These are phyloP conservation scores for Aspergillus piperis DNA, from an alignment of 2,329 filamentous ascomycete genomes.

Conservation along the genomic window DNA sequence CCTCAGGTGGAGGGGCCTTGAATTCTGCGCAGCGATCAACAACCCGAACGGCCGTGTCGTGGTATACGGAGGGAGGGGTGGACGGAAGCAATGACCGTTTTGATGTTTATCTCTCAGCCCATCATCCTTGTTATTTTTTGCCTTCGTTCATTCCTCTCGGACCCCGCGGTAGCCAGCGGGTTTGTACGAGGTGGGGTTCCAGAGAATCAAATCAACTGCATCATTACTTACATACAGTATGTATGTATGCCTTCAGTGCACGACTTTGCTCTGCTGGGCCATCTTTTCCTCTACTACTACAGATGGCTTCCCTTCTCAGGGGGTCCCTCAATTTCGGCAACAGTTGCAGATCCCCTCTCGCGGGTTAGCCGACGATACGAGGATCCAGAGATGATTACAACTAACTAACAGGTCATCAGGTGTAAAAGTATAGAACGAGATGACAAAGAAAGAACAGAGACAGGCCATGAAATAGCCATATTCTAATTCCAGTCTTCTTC, in stretches of 20 bases:
- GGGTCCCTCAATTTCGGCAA: not conserved
- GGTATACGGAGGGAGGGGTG: not conserved
- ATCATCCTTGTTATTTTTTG: not conserved
- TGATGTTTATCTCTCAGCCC: no score
- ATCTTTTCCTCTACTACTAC: not conserved
- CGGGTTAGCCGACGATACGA: not conserved
- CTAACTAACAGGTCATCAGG: not conserved
- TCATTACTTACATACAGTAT: no score
- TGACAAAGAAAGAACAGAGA: not conserved
- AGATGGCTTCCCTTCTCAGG: not conserved
- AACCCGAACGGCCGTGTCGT: not conserved
- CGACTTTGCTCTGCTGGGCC: no score
- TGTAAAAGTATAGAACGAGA: no score
- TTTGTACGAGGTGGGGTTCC: not conserved
- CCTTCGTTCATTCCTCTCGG: not conserved
- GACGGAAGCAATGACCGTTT: not conserved
- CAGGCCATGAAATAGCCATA: not conserved
- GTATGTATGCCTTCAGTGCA: no score
- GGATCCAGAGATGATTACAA: not conserved
- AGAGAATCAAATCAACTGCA: no score
- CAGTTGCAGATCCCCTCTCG: slow-evolving; percentile 4
- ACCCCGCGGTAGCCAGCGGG: not conserved
- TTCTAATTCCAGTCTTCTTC: not conserved
- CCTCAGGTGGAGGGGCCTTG: slow-evolving; percentile 13
- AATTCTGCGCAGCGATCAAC: slow-evolving; percentile 11